Evolutionary conservation across 371 early-diverging fungal genomes (phyloP).

Genomic region (Dichotomocladium elegans): DNA sequence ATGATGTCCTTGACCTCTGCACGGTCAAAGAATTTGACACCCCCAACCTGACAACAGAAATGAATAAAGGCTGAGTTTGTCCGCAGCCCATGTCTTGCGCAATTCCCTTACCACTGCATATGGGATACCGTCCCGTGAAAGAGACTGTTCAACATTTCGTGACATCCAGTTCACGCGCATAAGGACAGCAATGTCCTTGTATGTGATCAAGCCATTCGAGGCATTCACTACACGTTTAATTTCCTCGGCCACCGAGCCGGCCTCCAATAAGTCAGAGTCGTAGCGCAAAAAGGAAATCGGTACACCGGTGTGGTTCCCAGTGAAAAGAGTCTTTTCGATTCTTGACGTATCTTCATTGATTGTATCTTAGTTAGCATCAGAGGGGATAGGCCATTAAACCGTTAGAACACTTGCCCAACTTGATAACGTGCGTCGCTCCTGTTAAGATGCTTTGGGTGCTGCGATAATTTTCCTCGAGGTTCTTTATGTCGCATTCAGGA

Average conservation of each 20-base stretch:
- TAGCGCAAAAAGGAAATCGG: constrained; percentile 25
- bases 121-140: constrained; percentile 37
- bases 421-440: constrained; percentile 44
- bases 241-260: constrained; percentile 36
- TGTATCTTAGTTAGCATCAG: too few relatives aligned
- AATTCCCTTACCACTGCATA: constrained; percentile 38
- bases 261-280: constrained; percentile 22
- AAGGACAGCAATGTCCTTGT: constrained; percentile 56
- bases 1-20: constrained; percentile 44
- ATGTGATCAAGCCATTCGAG: constrained; percentile 26
- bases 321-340: constrained; percentile 20
- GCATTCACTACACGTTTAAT: constrained; percentile 37
- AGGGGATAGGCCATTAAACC: too few relatives aligned
- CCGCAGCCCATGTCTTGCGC: not conserved
- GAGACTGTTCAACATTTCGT: constrained; percentile 38
- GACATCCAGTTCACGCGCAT: constrained; percentile 46
- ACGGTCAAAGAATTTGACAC: constrained; percentile 37
- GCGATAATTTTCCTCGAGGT: constrained; percentile 56
- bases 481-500: constrained; percentile 24
- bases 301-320: constrained; percentile 31
- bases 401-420: constrained; percentile 33
- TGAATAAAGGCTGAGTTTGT: not conserved
- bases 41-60: constrained; percentile 44
- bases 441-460: constrained; percentile 51
- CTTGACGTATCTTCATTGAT: constrained; percentile 12